Conservation (phyloP, 1,284 basidiomycete species). For the Xerocomus amazonicus region DNA sequence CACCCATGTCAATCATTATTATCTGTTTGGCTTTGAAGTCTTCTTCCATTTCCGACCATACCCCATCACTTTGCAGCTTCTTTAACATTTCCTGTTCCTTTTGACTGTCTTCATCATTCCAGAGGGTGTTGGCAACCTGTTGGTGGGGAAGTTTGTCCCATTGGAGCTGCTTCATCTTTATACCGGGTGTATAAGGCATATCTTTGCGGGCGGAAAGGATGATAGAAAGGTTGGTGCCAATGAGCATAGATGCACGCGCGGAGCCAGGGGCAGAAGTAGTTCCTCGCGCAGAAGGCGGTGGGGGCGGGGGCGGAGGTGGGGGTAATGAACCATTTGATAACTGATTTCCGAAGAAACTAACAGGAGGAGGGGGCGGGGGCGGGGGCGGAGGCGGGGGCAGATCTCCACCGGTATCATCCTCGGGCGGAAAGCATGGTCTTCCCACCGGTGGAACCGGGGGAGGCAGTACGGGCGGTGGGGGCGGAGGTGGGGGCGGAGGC, state of each 20-base stretch:
- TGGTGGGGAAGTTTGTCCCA: constrained; percentile 96
- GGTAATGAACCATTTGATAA: constrained; percentile 39
- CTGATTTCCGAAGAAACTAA: constrained; percentile 26
- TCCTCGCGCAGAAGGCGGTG: constrained; percentile 42
- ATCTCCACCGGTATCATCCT: too few relatives aligned
- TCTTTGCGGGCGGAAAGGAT: constrained; percentile 75
- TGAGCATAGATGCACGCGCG: constrained; percentile 54
- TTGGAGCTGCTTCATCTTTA: constrained; percentile 97
- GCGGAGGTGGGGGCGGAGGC: constrained; percentile 22
- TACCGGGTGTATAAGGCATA: constrained; percentile 78
- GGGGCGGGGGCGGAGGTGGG: constrained; percentile 20
- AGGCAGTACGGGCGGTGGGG: too few relatives aligned
- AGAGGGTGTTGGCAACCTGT: constrained; percentile 80
- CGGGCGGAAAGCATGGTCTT: too few relatives aligned
- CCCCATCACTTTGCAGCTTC: constrained; percentile 78
- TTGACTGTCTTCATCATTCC: constrained; percentile 67
- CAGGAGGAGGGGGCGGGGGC: constrained; percentile 37
- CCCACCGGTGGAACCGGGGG: too few relatives aligned
- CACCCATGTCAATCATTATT: constrained; percentile 79
- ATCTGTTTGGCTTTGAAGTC: constrained; percentile 97
- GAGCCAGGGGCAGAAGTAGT: constrained; percentile 45
- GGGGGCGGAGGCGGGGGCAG: constrained; percentile 35
- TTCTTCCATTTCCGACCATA: constrained; percentile 97
- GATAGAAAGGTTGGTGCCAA: constrained; percentile 55
- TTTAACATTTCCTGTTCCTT: constrained; percentile 76